Evolutionary conservation across 192 early-diverging fungal species (phyloP).

Genomic region (Gamsiella multidivaricata): DNA sequence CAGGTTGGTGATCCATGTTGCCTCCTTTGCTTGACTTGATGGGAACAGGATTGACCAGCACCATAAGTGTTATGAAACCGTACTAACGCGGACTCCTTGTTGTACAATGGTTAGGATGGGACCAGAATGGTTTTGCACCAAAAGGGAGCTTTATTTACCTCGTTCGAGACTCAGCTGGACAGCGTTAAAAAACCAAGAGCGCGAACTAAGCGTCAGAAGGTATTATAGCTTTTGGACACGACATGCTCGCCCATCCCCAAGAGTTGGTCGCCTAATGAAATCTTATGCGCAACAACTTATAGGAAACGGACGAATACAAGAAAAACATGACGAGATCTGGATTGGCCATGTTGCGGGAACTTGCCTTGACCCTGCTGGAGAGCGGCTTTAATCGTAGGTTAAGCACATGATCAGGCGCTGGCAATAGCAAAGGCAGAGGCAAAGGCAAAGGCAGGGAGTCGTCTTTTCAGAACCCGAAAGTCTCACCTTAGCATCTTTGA

Average conservation of each 20-base stretch:
- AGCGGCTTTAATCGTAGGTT: constrained; percentile 61
- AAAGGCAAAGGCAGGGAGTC: too few relatives aligned
- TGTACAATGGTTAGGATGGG: constrained; percentile 34
- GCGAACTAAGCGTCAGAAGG: constrained; percentile 47
- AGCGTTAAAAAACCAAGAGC: constrained; percentile 46
- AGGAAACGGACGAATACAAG: constrained; percentile 43
- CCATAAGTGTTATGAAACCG: constrained; percentile 1
- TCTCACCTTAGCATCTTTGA: not conserved
- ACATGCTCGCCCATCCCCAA: not conserved
- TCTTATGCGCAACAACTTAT: constrained; percentile 1
- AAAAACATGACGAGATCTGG: constrained; percentile 30
- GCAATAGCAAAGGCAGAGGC: too few relatives aligned
- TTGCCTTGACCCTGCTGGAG: constrained; percentile 50
- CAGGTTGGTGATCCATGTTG: too few relatives aligned
- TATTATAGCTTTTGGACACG: not conserved
- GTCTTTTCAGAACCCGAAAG: not conserved
- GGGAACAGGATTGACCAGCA: too few relatives aligned
- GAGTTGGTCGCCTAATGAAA: not conserved
- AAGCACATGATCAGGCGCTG: too few relatives aligned
- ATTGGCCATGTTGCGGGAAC: constrained; percentile 13
- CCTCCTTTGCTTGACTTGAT: too few relatives aligned
- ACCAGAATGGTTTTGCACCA: constrained; percentile 51
- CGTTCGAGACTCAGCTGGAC: constrained; percentile 48
- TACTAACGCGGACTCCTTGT: too few relatives aligned
- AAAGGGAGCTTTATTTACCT: constrained; percentile 54